Base-by-base conservation (phyloP, 2,329 filamentous ascomycete species). In the Cryphonectria nitschkei region DNA sequence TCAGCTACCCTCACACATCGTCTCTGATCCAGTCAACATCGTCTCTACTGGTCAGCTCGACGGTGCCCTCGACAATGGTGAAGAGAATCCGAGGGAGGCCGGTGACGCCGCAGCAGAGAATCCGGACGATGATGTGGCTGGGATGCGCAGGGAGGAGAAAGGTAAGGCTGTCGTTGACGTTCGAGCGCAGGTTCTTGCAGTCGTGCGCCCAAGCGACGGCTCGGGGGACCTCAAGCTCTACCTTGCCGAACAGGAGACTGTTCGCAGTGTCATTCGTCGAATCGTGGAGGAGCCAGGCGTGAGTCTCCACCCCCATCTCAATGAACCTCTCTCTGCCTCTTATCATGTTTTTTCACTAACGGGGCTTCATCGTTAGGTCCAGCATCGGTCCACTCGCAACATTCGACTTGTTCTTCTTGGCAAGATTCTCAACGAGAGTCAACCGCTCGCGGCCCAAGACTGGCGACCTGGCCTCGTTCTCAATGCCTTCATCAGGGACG, bases 351-450 rank as follows among this genome's bases (percentile, higher is more conserved):
- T 39, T 39, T 39, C 34, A 11, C 69, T 73, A 46, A 71, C 60
- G 29, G 16, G 1, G 26, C 56, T 13, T 32, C 8, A 34, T 50
- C 1, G 50, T 6, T 8, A n/a, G 32, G 7, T 65, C 8, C 34
- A 73, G 67, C 67, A 65, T 22, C 63, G 43, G 34, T 39, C 64
- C 39, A 43, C 46, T 34, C 50, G 56, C 39, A 63, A 58, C 34
- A 84, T 97, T 66, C 89, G 89, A 68, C 87, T 97, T 71, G 90
- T 89, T 29, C 97, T 97, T 79, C 86, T 96, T 80, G 95, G 95
- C 75, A 93, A 90, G 78, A 88, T 95, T 66, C 86, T 97, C 62
- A 89, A 90, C 74, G 93, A 95, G 74, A 85, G 86, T 68, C 79
- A 87, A 29, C 86, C 90, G 0, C 82, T 97, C 26, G 80, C 84